Evolutionary conservation across 2,329 filamentous ascomycete species (phyloP).

Genomic region (Colletotrichum sp.): DNA sequence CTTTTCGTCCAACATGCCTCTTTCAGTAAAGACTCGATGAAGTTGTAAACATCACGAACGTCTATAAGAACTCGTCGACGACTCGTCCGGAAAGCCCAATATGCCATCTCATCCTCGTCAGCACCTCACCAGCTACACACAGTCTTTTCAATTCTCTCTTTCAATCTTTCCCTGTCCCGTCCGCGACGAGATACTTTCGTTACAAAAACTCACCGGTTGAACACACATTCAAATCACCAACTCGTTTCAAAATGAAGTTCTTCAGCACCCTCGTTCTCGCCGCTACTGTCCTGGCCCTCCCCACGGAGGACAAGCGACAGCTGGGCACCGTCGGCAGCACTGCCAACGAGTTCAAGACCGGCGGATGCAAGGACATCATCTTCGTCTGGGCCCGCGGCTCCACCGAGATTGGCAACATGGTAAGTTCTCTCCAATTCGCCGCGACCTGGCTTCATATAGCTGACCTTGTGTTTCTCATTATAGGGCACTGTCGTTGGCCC

Average conservation of each 20-base stretch:
- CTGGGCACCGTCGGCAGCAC: slow-evolving; percentile 5
- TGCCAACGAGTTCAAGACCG: slow-evolving; percentile 23
- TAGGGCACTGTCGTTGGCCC: slow-evolving; percentile 22
- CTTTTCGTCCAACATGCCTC: background rate
- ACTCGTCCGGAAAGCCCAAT: background rate
- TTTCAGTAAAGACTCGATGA: background rate
- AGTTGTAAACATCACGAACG: background rate
- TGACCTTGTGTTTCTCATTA: background rate
- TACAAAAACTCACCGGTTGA: background rate
- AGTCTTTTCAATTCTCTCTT: background rate
- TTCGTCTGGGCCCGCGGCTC: slow-evolving; percentile 26
- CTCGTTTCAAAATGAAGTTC: slow-evolving; percentile 13
- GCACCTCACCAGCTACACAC: background rate
- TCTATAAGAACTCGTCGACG: background rate
- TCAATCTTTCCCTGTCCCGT: background rate
- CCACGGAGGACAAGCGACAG: slow-evolving; percentile 2
- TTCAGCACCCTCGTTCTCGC: slow-evolving; percentile 8
- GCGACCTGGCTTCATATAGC: background rate
- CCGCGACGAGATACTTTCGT: background rate
- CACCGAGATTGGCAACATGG: slow-evolving; percentile 25
- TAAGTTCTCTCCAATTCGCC: background rate
- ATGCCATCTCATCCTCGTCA: background rate
- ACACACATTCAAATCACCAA: background rate
- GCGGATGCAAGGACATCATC: slow-evolving; percentile 25
- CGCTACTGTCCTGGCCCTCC: slow-evolving; percentile 12